Evolutionary conservation across 176 grass and related monocot genomes (phyloP).

Genomic region (Phoenix dactylifera): DNA sequence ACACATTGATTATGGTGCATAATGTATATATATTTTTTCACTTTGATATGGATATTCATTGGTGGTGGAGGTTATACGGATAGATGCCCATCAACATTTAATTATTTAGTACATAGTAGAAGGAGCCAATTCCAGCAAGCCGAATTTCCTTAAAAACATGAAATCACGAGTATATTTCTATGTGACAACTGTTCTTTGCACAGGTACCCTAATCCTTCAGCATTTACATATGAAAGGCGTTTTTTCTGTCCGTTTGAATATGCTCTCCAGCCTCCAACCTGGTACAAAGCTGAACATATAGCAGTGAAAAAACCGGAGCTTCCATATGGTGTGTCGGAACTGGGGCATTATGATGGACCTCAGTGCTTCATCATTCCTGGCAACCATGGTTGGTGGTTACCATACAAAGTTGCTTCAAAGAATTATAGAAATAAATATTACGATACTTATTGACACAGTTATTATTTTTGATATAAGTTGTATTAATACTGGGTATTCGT

Average conservation of each 20-base stretch:
- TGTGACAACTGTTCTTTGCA: background rate
- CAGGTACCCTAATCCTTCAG: slow-evolving; percentile 92
- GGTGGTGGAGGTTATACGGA: slow-evolving; percentile 67
- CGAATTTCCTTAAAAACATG: too few relatives aligned
- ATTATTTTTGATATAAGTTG: too few relatives aligned
- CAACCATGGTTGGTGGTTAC: slow-evolving; percentile 68
- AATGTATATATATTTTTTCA: too few relatives aligned
- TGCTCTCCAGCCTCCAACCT: slow-evolving; percentile 85
- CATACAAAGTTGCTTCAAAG: background rate
- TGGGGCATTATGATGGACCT: slow-evolving; percentile 61
- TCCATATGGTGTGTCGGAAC: slow-evolving; percentile 68
- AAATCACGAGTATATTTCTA: too few relatives aligned
- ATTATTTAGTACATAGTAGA: too few relatives aligned
- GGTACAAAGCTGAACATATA: slow-evolving; percentile 84
- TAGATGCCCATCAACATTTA: too few relatives aligned
- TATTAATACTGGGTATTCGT: too few relatives aligned
- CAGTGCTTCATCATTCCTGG: slow-evolving; percentile 96
- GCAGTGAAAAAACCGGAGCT: slow-evolving; percentile 91
- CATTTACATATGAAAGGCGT: slow-evolving; percentile 84
- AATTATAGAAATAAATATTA: too few relatives aligned
- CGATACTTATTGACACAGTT: too few relatives aligned
- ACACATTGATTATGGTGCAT: too few relatives aligned
- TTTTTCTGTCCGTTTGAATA: slow-evolving; percentile 94
- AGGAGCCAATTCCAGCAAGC: too few relatives aligned
- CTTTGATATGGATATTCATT: slow-evolving; percentile 21